Conservation (phyloP, 108 stramenopile species). For the Stephanodiscus minutulus region DNA sequence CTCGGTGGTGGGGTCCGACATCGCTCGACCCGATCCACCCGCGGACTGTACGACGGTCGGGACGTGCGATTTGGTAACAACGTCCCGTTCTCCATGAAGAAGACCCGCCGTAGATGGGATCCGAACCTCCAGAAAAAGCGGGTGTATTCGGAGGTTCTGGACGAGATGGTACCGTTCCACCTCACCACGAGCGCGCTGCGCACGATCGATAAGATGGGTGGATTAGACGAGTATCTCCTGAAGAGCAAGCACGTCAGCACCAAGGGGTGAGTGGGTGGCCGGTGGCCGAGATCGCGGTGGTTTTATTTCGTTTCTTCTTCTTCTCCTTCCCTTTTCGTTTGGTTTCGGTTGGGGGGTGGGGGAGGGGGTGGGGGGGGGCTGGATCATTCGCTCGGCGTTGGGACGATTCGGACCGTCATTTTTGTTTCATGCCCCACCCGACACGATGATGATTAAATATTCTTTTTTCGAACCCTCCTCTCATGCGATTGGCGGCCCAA, state of each 20-base stretch:
- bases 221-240: constrained; percentile 84
- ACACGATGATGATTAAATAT: background rate
- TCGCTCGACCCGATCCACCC: constrained; percentile 75
- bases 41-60: constrained; percentile 84
- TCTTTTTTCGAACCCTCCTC: background rate
- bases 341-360: too few species aligned
- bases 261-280: constrained; percentile 42
- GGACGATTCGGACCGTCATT: background rate
- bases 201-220: constrained; percentile 82
- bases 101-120: constrained; percentile 79
- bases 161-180: constrained; percentile 85
- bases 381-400: background rate
- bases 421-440: background rate
- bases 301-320: background rate
- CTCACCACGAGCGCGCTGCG: constrained; percentile 76
- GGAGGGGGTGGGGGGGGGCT: too few species aligned
- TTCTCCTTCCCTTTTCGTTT: background rate
- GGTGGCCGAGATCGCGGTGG: too few species aligned
- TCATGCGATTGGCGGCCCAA: background rate
- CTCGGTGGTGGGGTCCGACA: too few species aligned
- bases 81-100: constrained; percentile 72
- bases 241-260: constrained; percentile 58
- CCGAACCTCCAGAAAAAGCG: constrained; percentile 77
- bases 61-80: constrained; percentile 82
- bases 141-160: constrained; percentile 78